These are phyloP conservation scores for Lasiodiplodia hormozganensis DNA, from an alignment of 2,329 filamentous ascomycete genomes.

Conservation along the genomic window DNA sequence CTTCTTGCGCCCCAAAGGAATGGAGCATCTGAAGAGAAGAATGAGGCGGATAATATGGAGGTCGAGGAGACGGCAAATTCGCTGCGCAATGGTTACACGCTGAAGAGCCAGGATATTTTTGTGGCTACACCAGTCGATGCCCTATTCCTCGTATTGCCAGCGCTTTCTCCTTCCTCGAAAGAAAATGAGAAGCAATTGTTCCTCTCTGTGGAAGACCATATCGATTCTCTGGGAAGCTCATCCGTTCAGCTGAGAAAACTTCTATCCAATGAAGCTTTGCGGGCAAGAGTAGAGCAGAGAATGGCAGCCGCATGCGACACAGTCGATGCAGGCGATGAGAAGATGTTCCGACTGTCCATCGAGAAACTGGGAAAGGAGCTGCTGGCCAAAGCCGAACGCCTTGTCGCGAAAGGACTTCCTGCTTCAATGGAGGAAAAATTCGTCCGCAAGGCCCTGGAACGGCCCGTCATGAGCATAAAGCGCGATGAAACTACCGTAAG, in stretches of 20 bases:
- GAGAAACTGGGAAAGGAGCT: slow-evolving; percentile 72
- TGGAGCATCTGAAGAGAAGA: slow-evolving; percentile 24
- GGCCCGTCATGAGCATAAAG: slow-evolving; percentile 74
- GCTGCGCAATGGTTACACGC: slow-evolving; percentile 58
- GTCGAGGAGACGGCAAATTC: background rate
- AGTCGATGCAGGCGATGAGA: slow-evolving; percentile 82
- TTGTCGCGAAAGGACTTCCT: slow-evolving; percentile 72
- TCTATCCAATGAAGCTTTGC: slow-evolving; percentile 53
- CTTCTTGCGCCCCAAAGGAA: slow-evolving; percentile 51
- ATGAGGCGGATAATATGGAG: background rate
- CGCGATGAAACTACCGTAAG: slow-evolving; percentile 58
- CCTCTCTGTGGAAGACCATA: slow-evolving; percentile 73
- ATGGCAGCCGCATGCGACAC: slow-evolving; percentile 79
- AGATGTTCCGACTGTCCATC: slow-evolving; percentile 81
- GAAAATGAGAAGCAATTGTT: slow-evolving; percentile 67
- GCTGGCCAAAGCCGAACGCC: slow-evolving; percentile 72
- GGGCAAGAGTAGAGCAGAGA: slow-evolving; percentile 64
- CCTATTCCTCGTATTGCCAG: slow-evolving; percentile 81
- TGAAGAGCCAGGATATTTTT: slow-evolving; percentile 75
- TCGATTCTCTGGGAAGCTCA: slow-evolving; percentile 66
- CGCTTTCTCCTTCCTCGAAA: slow-evolving; percentile 61
- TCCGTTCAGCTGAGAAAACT: slow-evolving; percentile 67
- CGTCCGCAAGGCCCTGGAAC: slow-evolving; percentile 75
- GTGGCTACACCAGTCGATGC: slow-evolving; percentile 85
- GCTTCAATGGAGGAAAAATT: slow-evolving; percentile 85